phyloP scores from a whole-genome alignment of 2,329 filamentous ascomycete genomes.

The Aureobasidium musti region DNA sequence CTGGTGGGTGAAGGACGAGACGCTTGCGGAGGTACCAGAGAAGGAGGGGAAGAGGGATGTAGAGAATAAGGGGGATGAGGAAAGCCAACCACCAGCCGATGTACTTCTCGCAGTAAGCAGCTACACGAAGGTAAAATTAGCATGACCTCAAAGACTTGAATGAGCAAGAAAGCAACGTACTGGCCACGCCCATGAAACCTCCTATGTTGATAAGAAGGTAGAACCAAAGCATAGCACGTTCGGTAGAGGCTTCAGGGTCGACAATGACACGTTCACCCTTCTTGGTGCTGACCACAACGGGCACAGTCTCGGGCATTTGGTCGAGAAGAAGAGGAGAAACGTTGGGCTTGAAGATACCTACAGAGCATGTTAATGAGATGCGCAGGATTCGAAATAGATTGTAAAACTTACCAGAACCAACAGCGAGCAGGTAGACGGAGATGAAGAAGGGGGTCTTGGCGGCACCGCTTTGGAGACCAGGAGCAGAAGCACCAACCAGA shows the following conservation, averaged over 20 bases:
- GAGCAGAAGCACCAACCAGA: constrained; percentile 37
- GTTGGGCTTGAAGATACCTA: constrained; percentile 73
- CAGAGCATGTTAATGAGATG: constrained; percentile 30
- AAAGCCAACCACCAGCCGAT: constrained; percentile 65
- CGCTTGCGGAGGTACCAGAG: constrained; percentile 37
- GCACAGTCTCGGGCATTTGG: constrained; percentile 46
- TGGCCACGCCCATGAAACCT: constrained; percentile 64
- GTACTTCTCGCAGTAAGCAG: constrained; percentile 66
- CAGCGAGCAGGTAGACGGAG: constrained; percentile 45
- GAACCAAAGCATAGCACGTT: constrained; percentile 61
- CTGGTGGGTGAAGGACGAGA: constrained; percentile 35
- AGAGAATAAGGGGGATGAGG: constrained; percentile 62
- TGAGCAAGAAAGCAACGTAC: no score
- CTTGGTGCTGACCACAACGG: constrained; percentile 43
- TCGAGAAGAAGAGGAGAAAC: constrained; percentile 56
- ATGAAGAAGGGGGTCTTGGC: constrained; percentile 46
- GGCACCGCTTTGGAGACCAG: constrained; percentile 38
- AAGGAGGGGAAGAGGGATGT: constrained; percentile 51
- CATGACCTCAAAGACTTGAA: no score
- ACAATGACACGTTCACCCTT: constrained; percentile 51
- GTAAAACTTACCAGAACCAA: constrained; percentile 47
- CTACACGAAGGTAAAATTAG: no score
- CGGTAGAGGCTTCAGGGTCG: constrained; percentile 50
- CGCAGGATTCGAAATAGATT: constrained; percentile 36
- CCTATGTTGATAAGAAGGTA: constrained; percentile 74